Evolutionary conservation across 164 flowering plant genomes (phyloP), one percentile per base, ranked within the genome.

Genomic region (Kingdonia uniflora): DNA sequence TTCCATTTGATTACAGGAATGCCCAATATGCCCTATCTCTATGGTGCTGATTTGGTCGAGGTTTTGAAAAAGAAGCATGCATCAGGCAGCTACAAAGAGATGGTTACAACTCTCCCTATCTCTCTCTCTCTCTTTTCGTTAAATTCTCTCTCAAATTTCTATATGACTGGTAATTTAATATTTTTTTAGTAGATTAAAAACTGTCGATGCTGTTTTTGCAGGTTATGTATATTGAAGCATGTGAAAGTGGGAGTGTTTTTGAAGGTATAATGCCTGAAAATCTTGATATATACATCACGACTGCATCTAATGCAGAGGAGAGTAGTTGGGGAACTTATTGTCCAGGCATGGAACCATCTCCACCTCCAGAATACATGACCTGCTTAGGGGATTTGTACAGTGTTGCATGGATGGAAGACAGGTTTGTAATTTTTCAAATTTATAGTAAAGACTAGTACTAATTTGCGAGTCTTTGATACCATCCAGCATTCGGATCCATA

Each of bases 161-260:
- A 16, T 10, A 47, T 46, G n/a, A n/a, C n/a, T n/a, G n/a, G n/a
- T n/a, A n/a, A n/a, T n/a, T n/a, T n/a, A n/a, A n/a, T n/a, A n/a
- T n/a, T n/a, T n/a, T n/a, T n/a, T n/a, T n/a, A n/a, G n/a, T n/a
- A n/a, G n/a, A 15, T 13, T 13, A 23, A 15, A 20, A 13, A 17
- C 5, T 22, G 1, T 25, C 11, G 19, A 16, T 49, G 19, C 14
- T 25, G 12, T 29, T 2, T 42, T 14, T 47, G 25, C 29, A 80
- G 95, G 86, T 84, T 42, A 51, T 88, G 11, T 88, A 85, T 67
- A 50, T 88, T 1, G 95, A 88, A 67, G 95, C 97, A 47, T 88
- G 96, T 51, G 89, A 85, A 52, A 60, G 85, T 49, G 95, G 91
- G 42, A 88, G 97, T 50, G 62, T 88, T 14, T 83, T 88, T 60